A percentile compares a stretch with the other conserved stretches of the same genome.
These are phyloP conservation scores for Exophiala sp. DNA, from an alignment of 2,329 filamentous ascomycete genomes.

Conservation along the genomic window DNA sequence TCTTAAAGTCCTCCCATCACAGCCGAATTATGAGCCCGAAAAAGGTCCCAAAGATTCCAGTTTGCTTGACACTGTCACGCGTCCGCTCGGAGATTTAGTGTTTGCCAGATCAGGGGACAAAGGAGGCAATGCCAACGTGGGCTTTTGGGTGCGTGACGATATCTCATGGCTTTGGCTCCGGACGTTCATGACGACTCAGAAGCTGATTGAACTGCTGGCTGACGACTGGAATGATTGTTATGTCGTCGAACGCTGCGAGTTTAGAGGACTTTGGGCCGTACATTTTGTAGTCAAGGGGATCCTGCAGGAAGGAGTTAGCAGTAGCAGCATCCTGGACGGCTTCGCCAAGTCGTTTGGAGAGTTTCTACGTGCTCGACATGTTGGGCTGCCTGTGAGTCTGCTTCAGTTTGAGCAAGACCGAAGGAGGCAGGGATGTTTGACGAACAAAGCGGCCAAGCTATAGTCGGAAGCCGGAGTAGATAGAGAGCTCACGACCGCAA, in stretches of 20 bases:
- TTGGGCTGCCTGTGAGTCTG: constrained; percentile 15
- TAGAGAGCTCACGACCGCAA: no score
- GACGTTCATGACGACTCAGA: constrained; percentile 36
- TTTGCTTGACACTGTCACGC: constrained; percentile 29
- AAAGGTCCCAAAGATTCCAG: constrained; percentile 9
- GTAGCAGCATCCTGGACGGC: constrained; percentile 44
- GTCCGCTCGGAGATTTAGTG: constrained; percentile 41
- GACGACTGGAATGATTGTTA: neutral
- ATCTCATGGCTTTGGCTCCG: constrained; percentile 35
- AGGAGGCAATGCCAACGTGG: constrained; percentile 39
- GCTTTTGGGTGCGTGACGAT: constrained; percentile 32
- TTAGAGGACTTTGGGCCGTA: constrained; percentile 44
- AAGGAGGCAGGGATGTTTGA: no score
- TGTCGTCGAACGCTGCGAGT: constrained; percentile 42
- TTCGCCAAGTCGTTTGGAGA: constrained; percentile 53
- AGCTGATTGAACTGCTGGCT: neutral
- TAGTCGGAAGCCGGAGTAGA: no score
- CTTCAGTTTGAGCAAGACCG: no score
- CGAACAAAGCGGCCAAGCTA: no score
- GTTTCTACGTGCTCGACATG: constrained; percentile 43
- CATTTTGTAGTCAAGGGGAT: constrained; percentile 50
- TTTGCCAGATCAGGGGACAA: constrained; percentile 43
- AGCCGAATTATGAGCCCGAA: neutral
- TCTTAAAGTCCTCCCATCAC: neutral
- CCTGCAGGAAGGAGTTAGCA: constrained; percentile 46